Evolutionary conservation across 2,329 filamentous ascomycete genomes (phyloP).

Genomic region (Neoarthrinium moseri): DNA sequence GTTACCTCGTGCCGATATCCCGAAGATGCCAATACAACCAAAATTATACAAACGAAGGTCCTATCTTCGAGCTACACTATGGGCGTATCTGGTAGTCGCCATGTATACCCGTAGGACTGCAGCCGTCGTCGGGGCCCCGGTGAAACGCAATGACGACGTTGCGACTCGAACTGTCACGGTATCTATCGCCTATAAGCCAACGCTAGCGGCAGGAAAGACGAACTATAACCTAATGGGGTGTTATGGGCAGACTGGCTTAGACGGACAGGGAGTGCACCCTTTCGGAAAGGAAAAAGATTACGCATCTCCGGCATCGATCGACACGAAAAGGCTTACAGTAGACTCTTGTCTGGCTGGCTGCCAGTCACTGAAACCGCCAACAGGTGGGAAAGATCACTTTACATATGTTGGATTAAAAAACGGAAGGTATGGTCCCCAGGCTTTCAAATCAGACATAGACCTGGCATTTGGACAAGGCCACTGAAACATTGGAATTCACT

Average conservation of each 20-base stretch:
- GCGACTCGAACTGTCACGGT: constrained; percentile 25
- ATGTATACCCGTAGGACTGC: constrained; percentile 14
- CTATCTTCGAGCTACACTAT: constrained; percentile 17
- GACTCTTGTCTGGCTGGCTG: constrained; percentile 22
- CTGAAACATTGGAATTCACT: not conserved
- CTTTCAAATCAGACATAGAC: too few relatives aligned
- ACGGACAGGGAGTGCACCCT: constrained; percentile 12
- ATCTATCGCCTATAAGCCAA: constrained; percentile 25
- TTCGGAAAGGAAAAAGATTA: constrained; percentile 20
- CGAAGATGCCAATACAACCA: constrained; percentile 11
- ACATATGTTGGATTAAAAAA: constrained; percentile 21
- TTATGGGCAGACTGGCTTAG: constrained; percentile 16
- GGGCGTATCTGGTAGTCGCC: constrained; percentile 16
- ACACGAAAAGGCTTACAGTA: constrained; percentile 18
- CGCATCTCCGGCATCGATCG: constrained; percentile 10
- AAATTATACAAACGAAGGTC: constrained; percentile 17
- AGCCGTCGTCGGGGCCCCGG: constrained; percentile 6
- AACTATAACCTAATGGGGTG: constrained; percentile 23
- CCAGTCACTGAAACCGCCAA: constrained; percentile 8
- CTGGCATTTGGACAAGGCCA: too few relatives aligned
- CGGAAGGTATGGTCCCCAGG: constrained; percentile 17
- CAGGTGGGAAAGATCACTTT: constrained; percentile 11
- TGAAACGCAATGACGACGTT: constrained; percentile 3
- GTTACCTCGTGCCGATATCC: not conserved
- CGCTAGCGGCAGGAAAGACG: constrained; percentile 16